Evolutionary conservation across 352 stramenopile species (phyloP).

Genomic region (Pythium periplocum): DNA sequence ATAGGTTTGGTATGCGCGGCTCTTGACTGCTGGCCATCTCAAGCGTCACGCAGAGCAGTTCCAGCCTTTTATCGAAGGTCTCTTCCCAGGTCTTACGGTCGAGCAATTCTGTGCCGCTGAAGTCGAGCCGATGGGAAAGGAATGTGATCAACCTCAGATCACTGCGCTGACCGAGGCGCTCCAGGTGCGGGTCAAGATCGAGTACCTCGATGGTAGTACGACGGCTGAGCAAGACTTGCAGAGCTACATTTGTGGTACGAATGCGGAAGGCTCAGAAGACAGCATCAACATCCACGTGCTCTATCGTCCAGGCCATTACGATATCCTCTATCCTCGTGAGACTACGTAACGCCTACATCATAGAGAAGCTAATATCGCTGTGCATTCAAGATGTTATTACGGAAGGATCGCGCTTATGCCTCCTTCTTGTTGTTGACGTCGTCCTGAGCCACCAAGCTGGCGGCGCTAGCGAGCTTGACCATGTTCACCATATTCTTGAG

Average conservation of each 20-base stretch:
- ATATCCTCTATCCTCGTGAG: constrained; percentile 86
- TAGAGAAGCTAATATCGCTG: not conserved
- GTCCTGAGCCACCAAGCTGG: constrained; percentile 67
- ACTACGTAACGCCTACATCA: not conserved
- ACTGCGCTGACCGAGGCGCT: constrained; percentile 90
- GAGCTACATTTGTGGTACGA: constrained; percentile 53
- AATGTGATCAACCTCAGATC: constrained; percentile 92
- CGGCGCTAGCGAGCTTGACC: constrained; percentile 84
- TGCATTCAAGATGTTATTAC: no score
- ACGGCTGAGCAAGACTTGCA: constrained; percentile 39
- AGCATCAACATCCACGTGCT: constrained; percentile 65
- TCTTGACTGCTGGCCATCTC: constrained; percentile 79
- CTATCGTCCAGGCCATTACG: constrained; percentile 94
- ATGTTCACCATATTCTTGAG: constrained; percentile 93
- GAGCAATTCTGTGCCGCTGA: constrained; percentile 80
- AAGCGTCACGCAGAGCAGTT: constrained; percentile 88
- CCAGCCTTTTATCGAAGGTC: constrained; percentile 86
- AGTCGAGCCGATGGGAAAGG: constrained; percentile 91
- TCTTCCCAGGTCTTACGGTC: constrained; percentile 75
- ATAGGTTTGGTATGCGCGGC: constrained; percentile 83
- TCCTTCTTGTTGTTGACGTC: constrained; percentile 58
- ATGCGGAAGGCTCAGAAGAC: not conserved
- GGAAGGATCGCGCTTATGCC: constrained; percentile 21
- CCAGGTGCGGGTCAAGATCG: constrained; percentile 83
- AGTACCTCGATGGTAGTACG: constrained; percentile 91